Evolutionary conservation across 345 rosid genomes (phyloP).

Genomic region (Euphorbia tirucalli): DNA sequence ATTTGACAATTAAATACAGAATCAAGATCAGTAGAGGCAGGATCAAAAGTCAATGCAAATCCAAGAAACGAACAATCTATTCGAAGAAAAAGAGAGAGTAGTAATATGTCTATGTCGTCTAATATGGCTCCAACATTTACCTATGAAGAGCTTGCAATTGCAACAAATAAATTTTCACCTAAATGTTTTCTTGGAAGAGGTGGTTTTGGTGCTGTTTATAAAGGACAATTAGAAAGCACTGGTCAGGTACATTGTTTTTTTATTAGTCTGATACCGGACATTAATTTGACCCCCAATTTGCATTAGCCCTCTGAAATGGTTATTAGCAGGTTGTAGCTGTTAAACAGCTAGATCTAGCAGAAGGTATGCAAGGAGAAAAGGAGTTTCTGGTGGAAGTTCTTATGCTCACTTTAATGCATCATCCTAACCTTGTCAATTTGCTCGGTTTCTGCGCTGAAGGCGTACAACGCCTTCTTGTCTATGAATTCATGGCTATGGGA

Average conservation of each 20-base stretch:
- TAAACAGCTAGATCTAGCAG: slow-evolving; percentile 51
- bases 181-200: slow-evolving; percentile 65
- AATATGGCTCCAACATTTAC: slow-evolving; percentile 35
- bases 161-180: slow-evolving; percentile 48
- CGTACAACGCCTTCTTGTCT: slow-evolving; percentile 71
- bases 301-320: background rate
- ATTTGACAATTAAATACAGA: background rate
- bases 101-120: slow-evolving; percentile 2
- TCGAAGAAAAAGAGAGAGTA: background rate
- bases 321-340: slow-evolving; percentile 60
- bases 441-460: slow-evolving; percentile 77
- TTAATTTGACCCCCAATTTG: background rate
- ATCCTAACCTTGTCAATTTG: slow-evolving; percentile 64
- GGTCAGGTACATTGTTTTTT: slow-evolving; percentile 47
- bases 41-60: slow-evolving; percentile 16
- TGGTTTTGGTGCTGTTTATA: slow-evolving; percentile 74
- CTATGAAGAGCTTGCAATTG: slow-evolving; percentile 57
- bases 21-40: background rate
- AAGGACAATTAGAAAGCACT: slow-evolving; percentile 41
- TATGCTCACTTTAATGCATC: slow-evolving; percentile 71
- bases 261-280: background rate
- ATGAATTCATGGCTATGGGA: slow-evolving; percentile 64
- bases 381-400: slow-evolving; percentile 85
- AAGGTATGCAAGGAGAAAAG: slow-evolving; percentile 70
- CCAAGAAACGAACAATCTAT: slow-evolving; percentile 16